phyloP scores from a whole-genome alignment of 768 basidiomycete species.

The Daedaleopsis nitida region DNA sequence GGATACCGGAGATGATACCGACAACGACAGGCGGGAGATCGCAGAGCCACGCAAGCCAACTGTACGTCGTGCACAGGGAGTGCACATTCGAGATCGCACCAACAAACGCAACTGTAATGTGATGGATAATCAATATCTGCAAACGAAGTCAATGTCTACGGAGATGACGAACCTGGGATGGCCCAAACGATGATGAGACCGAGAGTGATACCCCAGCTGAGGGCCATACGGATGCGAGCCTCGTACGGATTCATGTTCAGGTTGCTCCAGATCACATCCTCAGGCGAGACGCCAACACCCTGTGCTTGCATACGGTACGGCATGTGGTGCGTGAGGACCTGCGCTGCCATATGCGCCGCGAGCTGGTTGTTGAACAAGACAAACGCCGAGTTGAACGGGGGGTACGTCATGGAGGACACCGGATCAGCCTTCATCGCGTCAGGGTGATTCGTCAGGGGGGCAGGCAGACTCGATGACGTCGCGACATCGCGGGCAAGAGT shows the following conservation, averaged over 20 bases:
- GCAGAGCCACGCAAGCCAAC: constrained; percentile 88
- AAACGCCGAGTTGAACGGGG: constrained; percentile 64
- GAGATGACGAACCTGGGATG: constrained; percentile 59
- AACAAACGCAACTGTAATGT: constrained; percentile 50
- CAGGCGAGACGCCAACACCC: constrained; percentile 81
- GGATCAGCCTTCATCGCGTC: constrained; percentile 28
- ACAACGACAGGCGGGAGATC: constrained; percentile 60
- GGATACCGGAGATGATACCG: constrained; percentile 87
- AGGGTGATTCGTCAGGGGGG: constrained; percentile 22
- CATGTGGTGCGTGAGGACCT: constrained; percentile 74
- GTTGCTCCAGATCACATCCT: constrained; percentile 92
- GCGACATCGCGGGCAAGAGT: constrained; percentile 34
- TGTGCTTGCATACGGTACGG: constrained; percentile 80
- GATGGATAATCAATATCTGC: background rate
- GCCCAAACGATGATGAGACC: constrained; percentile 88
- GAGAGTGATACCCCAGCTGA: constrained; percentile 76
- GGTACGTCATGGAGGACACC: constrained; percentile 31
- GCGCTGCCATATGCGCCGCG: constrained; percentile 85
- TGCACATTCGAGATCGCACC: constrained; percentile 84
- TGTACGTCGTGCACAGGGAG: constrained; percentile 59
- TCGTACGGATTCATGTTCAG: constrained; percentile 90
- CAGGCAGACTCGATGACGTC: constrained; percentile 21
- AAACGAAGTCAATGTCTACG: background rate
- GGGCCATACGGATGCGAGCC: constrained; percentile 31
- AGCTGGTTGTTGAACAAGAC: constrained; percentile 92